A percentile compares a stretch with the other conserved stretches of the same genome.
These are phyloP conservation scores for Prosopis cineraria DNA, from an alignment of 306 rosid genomes.

Conservation along the genomic window DNA sequence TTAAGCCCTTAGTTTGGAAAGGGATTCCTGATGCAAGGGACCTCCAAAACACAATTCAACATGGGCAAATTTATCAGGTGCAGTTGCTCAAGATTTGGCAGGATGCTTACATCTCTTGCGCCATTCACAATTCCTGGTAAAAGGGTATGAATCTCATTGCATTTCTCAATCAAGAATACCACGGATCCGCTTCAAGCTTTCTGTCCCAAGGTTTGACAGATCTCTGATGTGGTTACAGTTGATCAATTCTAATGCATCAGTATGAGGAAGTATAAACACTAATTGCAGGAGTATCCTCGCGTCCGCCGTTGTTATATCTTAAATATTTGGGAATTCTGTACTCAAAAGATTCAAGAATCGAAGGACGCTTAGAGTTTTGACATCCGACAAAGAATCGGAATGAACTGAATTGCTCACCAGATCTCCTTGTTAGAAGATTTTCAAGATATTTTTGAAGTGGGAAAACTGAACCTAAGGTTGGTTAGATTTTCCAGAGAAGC, in stretches of 20 bases:
- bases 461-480: slow-evolving; percentile 7
- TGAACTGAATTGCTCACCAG: not conserved
- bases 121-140: slow-evolving; percentile 3
- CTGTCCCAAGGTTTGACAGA: slow-evolving; percentile 22
- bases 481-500: slow-evolving; percentile 2
- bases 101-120: not conserved
- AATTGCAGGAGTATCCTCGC: slow-evolving; percentile 1
- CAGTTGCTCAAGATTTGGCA: slow-evolving; percentile 3
- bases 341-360: slow-evolving; percentile 35
- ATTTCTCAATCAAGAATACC: slow-evolving; percentile 31
- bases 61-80: not conserved
- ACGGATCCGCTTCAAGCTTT: slow-evolving; percentile 18
- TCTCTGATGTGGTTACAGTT: slow-evolving; percentile 7
- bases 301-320: slow-evolving; percentile 25
- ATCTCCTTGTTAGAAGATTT: slow-evolving; percentile 15
- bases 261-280: slow-evolving; percentile 23
- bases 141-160: slow-evolving; percentile 22
- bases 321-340: slow-evolving; percentile 26
- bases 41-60: slow-evolving; percentile 6
- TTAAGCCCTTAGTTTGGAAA: not conserved
- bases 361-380: slow-evolving; percentile 12
- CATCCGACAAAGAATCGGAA: slow-evolving; percentile 39
- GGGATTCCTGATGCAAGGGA: not conserved
- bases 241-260: slow-evolving; percentile 38
- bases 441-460: slow-evolving; percentile 11